These are phyloP conservation scores for Artemisia annua DNA, from an alignment of 129 eudicot species.

Conservation along the genomic window DNA sequence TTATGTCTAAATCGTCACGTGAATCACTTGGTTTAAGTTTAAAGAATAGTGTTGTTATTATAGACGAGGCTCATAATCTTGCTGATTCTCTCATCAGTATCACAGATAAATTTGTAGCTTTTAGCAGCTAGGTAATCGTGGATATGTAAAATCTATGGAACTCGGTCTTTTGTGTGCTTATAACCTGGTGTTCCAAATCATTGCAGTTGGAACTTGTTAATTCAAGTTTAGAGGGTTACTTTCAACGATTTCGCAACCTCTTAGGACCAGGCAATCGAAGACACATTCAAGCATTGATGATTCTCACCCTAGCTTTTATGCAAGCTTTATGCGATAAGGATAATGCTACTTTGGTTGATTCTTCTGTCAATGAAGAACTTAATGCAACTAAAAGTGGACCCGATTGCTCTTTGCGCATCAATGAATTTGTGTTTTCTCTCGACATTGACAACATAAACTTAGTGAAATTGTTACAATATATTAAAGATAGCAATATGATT, in stretches of 20 bases:
- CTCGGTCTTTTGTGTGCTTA: neutral
- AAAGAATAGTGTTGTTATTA: constrained; percentile 74
- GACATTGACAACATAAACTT: constrained; percentile 91
- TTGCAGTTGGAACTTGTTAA: constrained; percentile 78
- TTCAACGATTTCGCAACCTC: constrained; percentile 62
- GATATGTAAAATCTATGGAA: constrained; percentile 1
- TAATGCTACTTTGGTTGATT: constrained; percentile 27
- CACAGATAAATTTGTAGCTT: constrained; percentile 53
- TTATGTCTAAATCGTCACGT: constrained; percentile 90
- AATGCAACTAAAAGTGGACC: constrained; percentile 34
- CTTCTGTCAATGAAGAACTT: neutral
- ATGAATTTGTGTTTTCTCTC: constrained; percentile 86
- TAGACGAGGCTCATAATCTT: constrained; percentile 95
- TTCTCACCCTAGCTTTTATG: constrained; percentile 69
- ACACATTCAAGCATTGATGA: constrained; percentile 82
- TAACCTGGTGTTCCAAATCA: constrained; percentile 21
- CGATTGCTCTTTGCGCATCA: constrained; percentile 60
- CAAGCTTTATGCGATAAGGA: constrained; percentile 43
- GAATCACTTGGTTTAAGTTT: constrained; percentile 89
- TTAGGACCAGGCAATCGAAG: constrained; percentile 95
- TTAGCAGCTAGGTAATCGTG: neutral
- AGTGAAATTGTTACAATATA: constrained; percentile 66
- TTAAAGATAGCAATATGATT: constrained; percentile 87
- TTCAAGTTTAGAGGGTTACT: constrained; percentile 69
- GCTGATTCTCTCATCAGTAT: constrained; percentile 94